Conservation (phyloP, 148 eudicot genomes). For the Nepenthes gracilis region DNA sequence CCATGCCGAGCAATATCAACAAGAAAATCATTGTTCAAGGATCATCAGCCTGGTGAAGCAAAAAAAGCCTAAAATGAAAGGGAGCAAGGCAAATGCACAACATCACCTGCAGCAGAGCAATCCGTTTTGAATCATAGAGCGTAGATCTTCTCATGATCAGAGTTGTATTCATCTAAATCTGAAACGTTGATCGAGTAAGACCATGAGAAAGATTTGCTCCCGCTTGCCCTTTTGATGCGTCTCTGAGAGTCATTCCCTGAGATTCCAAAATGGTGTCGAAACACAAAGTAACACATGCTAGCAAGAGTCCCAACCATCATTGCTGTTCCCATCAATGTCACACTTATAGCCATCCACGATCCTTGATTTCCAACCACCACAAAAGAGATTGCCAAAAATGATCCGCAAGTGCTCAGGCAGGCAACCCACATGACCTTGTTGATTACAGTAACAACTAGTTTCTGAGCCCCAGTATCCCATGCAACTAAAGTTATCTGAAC, state of each 20-base stretch:
- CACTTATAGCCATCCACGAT: conserved; percentile 58
- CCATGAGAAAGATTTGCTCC: conserved; percentile 87
- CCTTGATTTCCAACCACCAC: conserved; percentile 61
- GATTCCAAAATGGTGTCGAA: conserved; percentile 59
- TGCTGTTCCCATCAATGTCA: conserved; percentile 50
- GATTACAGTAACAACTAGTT: conserved; percentile 52
- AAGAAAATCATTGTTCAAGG: no score
- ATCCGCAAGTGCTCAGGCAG: conserved; percentile 80
- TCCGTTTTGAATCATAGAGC: conserved; percentile 37
- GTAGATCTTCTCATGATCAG: conserved; percentile 63
- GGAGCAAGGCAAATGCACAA: no score
- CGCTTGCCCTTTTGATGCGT: conserved; percentile 55
- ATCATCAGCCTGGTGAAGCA: no score
- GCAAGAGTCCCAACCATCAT: conserved; percentile 65
- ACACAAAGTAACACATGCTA: conserved; percentile 72
- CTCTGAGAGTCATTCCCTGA: conserved; percentile 65
- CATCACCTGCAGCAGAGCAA: no score
- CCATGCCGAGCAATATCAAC: no score
- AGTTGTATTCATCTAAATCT: conserved; percentile 52
- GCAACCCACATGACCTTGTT: conserved; percentile 97
- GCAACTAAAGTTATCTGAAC: conserved; percentile 84
- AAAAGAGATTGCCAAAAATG: conserved; percentile 64
- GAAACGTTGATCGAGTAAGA: conserved; percentile 60
- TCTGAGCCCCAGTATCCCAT: conserved; percentile 84
- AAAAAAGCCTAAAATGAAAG: no score